phyloP scores from a whole-genome alignment of 2,329 filamentous ascomycete species.

The Sporothrix pseudoabietina region DNA sequence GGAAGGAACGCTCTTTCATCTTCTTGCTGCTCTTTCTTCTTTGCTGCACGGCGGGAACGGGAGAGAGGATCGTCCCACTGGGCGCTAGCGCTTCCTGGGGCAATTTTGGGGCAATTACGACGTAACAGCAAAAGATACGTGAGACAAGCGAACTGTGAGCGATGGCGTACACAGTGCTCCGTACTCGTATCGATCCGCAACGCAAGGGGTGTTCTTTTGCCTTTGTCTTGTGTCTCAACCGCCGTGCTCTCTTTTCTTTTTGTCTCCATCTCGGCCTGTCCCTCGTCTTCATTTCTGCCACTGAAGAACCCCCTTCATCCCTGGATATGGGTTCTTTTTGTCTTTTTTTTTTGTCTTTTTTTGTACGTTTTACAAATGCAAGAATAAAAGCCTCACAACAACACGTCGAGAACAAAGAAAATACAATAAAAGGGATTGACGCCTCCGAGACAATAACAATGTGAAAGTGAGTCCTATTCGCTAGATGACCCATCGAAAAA shows the following conservation, averaged over 20 bases:
- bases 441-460: constrained; percentile 4
- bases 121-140: neutral
- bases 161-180: neutral
- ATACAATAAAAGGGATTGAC: constrained; percentile 2
- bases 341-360: too few relatives aligned
- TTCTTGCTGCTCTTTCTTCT: neutral
- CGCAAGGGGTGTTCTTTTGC: neutral
- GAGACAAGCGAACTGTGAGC: neutral
- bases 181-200: constrained; percentile 6
- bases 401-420: constrained; percentile 16
- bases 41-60: constrained; percentile 2
- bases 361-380: neutral
- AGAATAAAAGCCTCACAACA: constrained; percentile 11
- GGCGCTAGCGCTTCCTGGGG: neutral
- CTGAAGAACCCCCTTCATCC: neutral
- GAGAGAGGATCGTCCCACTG: constrained; percentile 11
- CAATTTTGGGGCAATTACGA: neutral
- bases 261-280: neutral
- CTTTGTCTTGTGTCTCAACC: neutral
- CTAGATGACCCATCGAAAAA: neutral
- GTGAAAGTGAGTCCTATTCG: neutral
- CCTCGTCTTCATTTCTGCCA: neutral
- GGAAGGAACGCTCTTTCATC: constrained; percentile 10
- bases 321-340: neutral
- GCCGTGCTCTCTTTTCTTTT: neutral